Base-by-base conservation (phyloP, 495 filamentous ascomycete genomes). In the Letharia columbiana region DNA sequence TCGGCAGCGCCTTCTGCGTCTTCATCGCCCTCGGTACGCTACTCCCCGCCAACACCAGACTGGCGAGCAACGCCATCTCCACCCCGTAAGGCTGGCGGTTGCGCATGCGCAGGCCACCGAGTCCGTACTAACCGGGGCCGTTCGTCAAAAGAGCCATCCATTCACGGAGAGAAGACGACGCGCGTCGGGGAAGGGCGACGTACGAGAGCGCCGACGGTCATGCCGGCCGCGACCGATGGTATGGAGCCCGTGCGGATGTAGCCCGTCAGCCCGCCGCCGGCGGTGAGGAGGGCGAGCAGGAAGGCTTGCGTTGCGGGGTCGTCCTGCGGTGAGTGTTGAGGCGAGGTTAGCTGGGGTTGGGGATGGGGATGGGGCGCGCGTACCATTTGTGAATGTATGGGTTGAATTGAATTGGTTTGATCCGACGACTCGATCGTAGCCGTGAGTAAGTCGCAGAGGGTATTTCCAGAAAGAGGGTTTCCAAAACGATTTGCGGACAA, bases 1-100 rank as follows among this genome's bases (percentile, higher is more conserved):
- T 76, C 17, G 92, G 92, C 66, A 96, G 81, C 3, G 88, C 85
- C 82, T 96, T 96, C 69, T 79, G 78, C 60, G 86, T 83, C 76
- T 84, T 87, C 63, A 98, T 84, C 11, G 91, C 95, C 56, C 95
- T 81, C 17, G 94, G 94, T 61, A 96, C 83, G 9, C 89, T 89
- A 45, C 86, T 85, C 3, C 91, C 92, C 10, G 89, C 91, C 60
- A 98, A 80, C 28, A 97, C 80, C 40, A 88, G 69, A 13, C 89
- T 93, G 4, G 94, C 94, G 39, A 96, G 81, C 35, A 95, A 77
- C 8, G 86, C 86, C 42, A 90, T 74, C 68, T 93, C 91, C 63
- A 90, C 77, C 60, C 89, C 91, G 72, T 89, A 91, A 17, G 87
- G 64, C 71, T 91, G 81, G 59, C 77, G 77, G 31, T 80, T 85